Percentiles rank a stretch among this genome's conserved stretches.
Evolutionary conservation across 164 flowering plant genomes (phyloP).

Genomic region (Kalanchoe fedtschenkoi): DNA sequence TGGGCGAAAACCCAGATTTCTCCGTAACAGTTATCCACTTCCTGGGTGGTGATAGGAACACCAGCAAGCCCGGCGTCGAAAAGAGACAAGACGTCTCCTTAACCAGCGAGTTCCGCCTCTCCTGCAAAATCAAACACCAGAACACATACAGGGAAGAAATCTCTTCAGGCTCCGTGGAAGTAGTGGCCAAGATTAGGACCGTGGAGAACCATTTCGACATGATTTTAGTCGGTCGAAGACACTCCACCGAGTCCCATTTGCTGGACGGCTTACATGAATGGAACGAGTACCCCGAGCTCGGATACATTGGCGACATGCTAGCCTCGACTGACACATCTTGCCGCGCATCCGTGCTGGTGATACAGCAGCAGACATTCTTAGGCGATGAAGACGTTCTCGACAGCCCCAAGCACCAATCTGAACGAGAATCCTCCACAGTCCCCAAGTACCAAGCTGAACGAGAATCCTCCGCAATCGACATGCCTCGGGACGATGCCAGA

Average conservation of each 20-base stretch:
- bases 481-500: neutral
- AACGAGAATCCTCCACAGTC: neutral
- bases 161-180: neutral
- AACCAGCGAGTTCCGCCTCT: constrained; percentile 1
- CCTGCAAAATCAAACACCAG: neutral
- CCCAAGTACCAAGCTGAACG: neutral
- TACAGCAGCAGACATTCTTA: neutral
- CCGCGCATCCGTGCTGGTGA: neutral
- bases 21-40: neutral
- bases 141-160: neutral
- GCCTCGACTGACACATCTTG: neutral
- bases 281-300: constrained; percentile 3
- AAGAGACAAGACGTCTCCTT: neutral
- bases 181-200: neutral
- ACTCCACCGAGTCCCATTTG: neutral
- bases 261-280: neutral
- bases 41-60: neutral
- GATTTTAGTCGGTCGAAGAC: constrained; percentile 1
- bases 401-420: neutral
- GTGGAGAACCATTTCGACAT: constrained; percentile 1
- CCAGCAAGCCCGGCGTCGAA: constrained; percentile 1
- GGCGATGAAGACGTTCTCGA: neutral
- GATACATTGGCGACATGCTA: neutral
- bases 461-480: neutral
- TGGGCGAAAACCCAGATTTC: neutral